Conservation (phyloP, 1,284 basidiomycete genomes). For the Papiliotrema terrestris region DNA sequence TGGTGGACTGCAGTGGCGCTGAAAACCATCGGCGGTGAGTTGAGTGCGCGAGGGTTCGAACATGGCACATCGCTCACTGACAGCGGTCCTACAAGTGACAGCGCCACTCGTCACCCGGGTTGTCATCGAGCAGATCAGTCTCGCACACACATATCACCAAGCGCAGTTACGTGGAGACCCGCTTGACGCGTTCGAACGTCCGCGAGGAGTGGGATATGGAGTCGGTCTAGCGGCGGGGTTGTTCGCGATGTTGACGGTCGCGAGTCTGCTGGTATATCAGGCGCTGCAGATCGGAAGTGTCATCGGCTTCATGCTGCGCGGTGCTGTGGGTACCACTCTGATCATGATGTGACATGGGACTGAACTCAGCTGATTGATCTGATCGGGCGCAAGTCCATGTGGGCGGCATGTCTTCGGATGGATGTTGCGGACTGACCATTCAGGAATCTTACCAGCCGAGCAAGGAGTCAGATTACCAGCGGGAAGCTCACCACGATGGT, state of each 20-base stretch:
- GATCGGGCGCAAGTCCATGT: slow-evolving; percentile 24
- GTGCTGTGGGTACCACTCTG: slow-evolving; percentile 3
- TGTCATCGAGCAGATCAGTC: slow-evolving; percentile 13
- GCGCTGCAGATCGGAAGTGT: slow-evolving; percentile 10
- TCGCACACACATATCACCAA: slow-evolving; percentile 9
- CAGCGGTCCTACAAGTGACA: slow-evolving; percentile 16
- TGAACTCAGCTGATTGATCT: slow-evolving; percentile 18
- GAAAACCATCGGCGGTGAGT: slow-evolving; percentile 8
- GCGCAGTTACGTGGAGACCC: slow-evolving; percentile 4
- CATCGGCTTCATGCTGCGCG: slow-evolving; percentile 5
- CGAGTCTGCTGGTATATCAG: slow-evolving; percentile 9
- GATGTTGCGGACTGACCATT: neutral
- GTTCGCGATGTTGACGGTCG: slow-evolving; percentile 13
- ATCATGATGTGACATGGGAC: too few relatives aligned
- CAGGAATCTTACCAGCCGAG: slow-evolving; percentile 14
- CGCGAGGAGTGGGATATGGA: slow-evolving; percentile 12
- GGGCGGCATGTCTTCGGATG: neutral
- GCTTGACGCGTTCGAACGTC: neutral
- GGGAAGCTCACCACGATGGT: slow-evolving; percentile 64
- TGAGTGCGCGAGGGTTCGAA: too few relatives aligned
- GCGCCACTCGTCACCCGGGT: slow-evolving; percentile 21
- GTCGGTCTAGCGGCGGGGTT: slow-evolving; percentile 12
- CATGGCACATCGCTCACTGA: neutral
- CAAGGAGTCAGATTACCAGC: slow-evolving; percentile 13
- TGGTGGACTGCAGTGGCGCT: slow-evolving; percentile 2